These are phyloP conservation scores for Thuidium tamariscinum DNA, from an alignment of 225 moss, liverwort and hornwort genomes.

Conservation along the genomic window DNA sequence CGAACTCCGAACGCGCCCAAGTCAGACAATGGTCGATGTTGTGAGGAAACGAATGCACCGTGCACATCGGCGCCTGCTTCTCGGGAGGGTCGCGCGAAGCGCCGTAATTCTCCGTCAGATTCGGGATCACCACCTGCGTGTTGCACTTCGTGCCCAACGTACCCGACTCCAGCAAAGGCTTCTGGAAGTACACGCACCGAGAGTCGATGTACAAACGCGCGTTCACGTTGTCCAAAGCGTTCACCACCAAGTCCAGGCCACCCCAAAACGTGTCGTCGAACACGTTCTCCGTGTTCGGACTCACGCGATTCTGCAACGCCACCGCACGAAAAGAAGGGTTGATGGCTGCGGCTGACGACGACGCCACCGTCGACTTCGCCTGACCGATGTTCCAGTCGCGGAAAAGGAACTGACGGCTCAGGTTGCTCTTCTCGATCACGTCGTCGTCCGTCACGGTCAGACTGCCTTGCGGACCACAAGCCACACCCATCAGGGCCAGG, in stretches of 20 bases:
- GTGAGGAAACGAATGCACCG: conserved; percentile 92
- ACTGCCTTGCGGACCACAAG: conserved; percentile 64
- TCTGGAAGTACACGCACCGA: conserved; percentile 95
- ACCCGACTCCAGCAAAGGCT: conserved; percentile 90
- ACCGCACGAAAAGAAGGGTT: conserved; percentile 64
- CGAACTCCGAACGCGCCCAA: conserved; percentile 98
- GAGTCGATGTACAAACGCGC: conserved; percentile 93
- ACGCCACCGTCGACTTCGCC: conserved; percentile 88
- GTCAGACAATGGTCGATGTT: conserved; percentile 98
- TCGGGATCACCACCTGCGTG: conserved; percentile 96
- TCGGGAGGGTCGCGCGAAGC: conserved; percentile 95
- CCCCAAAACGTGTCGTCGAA: conserved; percentile 96
- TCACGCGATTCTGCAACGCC: conserved; percentile 90
- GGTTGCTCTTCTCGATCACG: conserved; percentile 95
- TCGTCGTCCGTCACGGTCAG: conserved; percentile 87
- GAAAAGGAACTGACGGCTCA: conserved; percentile 93
- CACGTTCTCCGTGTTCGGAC: conserved; percentile 68
- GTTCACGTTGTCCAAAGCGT: conserved; percentile 92
- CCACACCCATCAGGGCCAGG: conserved; percentile 80
- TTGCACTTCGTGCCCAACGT: conserved; percentile 97
- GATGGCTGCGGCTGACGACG: conserved; percentile 64
- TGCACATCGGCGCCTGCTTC: conserved; percentile 98
- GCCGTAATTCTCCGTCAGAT: conserved; percentile 91
- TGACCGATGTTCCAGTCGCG: conserved; percentile 99
- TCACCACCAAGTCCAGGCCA: conserved; percentile 61